Evolutionary conservation across 371 early-diverging fungal species (phyloP), one percentile per base, ranked within the genome.

Genomic region (Circinella minor): DNA sequence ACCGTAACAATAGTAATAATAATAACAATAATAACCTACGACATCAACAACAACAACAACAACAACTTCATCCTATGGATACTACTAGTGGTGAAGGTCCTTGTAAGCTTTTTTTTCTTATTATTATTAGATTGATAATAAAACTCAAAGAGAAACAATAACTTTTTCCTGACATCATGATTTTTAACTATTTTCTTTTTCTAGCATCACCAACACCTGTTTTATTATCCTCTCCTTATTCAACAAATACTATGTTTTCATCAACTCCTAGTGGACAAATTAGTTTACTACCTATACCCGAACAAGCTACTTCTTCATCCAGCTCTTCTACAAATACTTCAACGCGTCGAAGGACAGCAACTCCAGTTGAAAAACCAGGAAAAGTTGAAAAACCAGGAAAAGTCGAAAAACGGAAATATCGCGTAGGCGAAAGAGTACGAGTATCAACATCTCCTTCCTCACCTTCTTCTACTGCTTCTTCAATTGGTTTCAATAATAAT

Each of bases 171-270:
- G 59, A 61, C 66, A 61, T 51, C 65, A 66, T 63, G 54, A 3
- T 43, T 6, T 43, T 6, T 9, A 43, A 43, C 6, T 43, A 27
- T 27, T 27, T 27, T 27, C 27, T 27, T 37, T 57, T 61, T 67
- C 55, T 51, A 73, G 70, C 70, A 36, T 69, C 73, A 49, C 73
- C 73, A 18, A 73, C 68, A n/a, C 73, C 73, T 39, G 70, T 73
- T 14, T 37, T 73, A 17, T 39, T 73, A 10, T 73, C 73, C 36
- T 73, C 73, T 1, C 73, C 73, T 48, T 73, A 73, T 51, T 68
- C 68, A 43, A 66, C 66, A 61, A 72, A 71, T 67, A 63, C 55
- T 20, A 54, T 62, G 34, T 71, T 71, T 59, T 67, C 73, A 43
- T 61, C 64, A 51, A 57, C 48, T 18, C 15, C 51, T 10, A 48